Conservation (phyloP, 345 rosid species). For the Kernera saxatilis region DNA sequence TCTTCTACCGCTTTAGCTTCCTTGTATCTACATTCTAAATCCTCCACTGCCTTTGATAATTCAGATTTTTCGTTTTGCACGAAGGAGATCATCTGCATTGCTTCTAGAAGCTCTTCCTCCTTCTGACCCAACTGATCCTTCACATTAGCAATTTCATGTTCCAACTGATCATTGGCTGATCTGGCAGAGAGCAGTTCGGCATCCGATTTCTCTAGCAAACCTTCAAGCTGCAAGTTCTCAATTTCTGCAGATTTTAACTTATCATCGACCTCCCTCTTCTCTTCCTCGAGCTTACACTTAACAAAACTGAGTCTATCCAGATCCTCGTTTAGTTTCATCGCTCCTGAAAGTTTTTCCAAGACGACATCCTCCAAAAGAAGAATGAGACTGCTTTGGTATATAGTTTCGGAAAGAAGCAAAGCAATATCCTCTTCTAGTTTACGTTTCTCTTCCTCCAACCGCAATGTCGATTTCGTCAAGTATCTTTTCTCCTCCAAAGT, state of each 20-base stretch:
- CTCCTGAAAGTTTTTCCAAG: slow-evolving; percentile 42
- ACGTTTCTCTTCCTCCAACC: slow-evolving; percentile 43
- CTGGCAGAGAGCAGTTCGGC: slow-evolving; percentile 38
- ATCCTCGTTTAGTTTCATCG: slow-evolving; percentile 37
- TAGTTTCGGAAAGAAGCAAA: slow-evolving; percentile 39
- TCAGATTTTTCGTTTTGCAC: slow-evolving; percentile 38
- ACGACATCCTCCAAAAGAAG: slow-evolving; percentile 45
- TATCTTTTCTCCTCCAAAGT: slow-evolving; percentile 42
- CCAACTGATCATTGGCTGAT: slow-evolving; percentile 41
- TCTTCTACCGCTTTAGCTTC: slow-evolving; percentile 44
- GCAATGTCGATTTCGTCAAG: slow-evolving; percentile 39
- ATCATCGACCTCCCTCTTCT: slow-evolving; percentile 37
- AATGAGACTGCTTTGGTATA: slow-evolving; percentile 55
- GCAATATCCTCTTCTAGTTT: slow-evolving; percentile 58
- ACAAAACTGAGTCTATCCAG: slow-evolving; percentile 38
- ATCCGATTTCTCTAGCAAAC: slow-evolving; percentile 33
- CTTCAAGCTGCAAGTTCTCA: slow-evolving; percentile 37
- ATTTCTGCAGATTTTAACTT: slow-evolving; percentile 35
- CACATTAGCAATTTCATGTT: slow-evolving; percentile 40
- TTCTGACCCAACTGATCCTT: slow-evolving; percentile 40
- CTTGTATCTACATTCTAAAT: slow-evolving; percentile 52
- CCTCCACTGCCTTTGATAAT: slow-evolving; percentile 42
- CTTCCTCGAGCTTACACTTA: slow-evolving; percentile 53
- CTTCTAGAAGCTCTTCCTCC: slow-evolving; percentile 43
- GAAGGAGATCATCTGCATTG: slow-evolving; percentile 36